Evolutionary conservation across 805 yeast genomes (phyloP), one percentile per base, ranked within the genome.

Genomic region (Lipomyces japonicus): DNA sequence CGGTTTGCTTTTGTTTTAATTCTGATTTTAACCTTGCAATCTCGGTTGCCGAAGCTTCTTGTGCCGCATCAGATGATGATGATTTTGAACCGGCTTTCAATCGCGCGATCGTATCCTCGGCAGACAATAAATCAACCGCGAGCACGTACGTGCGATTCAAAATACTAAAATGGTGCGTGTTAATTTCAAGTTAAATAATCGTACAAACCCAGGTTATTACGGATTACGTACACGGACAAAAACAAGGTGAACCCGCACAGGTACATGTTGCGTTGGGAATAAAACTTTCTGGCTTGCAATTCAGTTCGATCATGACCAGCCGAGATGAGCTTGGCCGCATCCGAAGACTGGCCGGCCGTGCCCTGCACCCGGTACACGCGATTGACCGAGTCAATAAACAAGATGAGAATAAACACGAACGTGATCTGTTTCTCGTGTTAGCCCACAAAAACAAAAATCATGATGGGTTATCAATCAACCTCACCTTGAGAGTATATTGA

Each of bases 241-340:
- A 93, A 93, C 67, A 93, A 77, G 1, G 97, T 89, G 70, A 90
- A 88, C 1, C 99, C 99, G 60, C 96, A 88, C 44, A 93, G 75
- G 63, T 93, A 93, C 83, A 89, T 80, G 74, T 93, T 93, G 72
- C 99, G 81, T 72, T 93, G 98, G 19, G 97, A 88, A 65, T 90
- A 90, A 70, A 93, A 93, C 64, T 89, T 79, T 69, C 96, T 80
- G 21, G 96, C 93, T 68, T 85, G 89, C 48, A 86, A 75, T 64
- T 93, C 97, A 19, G 88, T 72, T 51, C 96, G 76, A 61, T 86
- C 91, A 52, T 72, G n/a, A 5, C 47, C 57, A 26, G 44, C 40
- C n/a, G 63, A 46, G 35, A 61, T 47, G 43, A 63, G 44, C 48
- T 50, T 53, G 35, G 65, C 62, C 40, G 70, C 68, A 44, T 65